Percentiles rank a stretch among this genome's conserved stretches.
These are phyloP conservation scores for Spencermartinsiella europaea DNA, from an alignment of 805 yeast species.

Conservation along the genomic window DNA sequence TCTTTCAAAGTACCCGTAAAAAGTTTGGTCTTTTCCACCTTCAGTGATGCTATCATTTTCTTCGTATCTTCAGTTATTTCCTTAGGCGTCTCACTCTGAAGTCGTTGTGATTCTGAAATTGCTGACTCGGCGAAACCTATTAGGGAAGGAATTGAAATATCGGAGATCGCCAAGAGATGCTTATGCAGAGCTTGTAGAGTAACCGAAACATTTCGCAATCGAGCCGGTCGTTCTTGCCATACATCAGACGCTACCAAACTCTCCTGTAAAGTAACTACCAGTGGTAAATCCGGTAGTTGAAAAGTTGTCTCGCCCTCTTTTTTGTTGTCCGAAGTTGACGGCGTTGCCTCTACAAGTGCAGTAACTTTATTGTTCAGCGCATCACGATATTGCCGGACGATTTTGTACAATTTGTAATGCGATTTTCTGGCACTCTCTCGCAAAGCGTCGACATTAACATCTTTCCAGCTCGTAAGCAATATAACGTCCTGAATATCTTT, in stretches of 20 bases:
- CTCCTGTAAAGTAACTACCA: neutral
- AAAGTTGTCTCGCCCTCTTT: neutral
- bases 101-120: slow-evolving; percentile 50
- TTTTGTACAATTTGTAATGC: slow-evolving; percentile 76
- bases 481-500: slow-evolving; percentile 83
- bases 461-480: slow-evolving; percentile 93
- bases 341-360: slow-evolving; percentile 45
- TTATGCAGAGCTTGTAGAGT: slow-evolving; percentile 54
- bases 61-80: slow-evolving; percentile 67
- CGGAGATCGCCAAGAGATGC: slow-evolving; percentile 36
- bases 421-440: slow-evolving; percentile 91
- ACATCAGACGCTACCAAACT: slow-evolving; percentile 20
- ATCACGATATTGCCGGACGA: slow-evolving; percentile 74
- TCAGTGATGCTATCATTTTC: slow-evolving; percentile 62
- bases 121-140: slow-evolving; percentile 52
- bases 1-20: slow-evolving; percentile 75
- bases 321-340: neutral
- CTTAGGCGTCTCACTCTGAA: slow-evolving; percentile 75
- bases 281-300: slow-evolving; percentile 37
- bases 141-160: slow-evolving; percentile 43
- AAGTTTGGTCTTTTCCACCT: slow-evolving; percentile 73
- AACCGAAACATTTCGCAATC: slow-evolving; percentile 46
- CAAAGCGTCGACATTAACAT: slow-evolving; percentile 86
- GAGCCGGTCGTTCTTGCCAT: slow-evolving; percentile 54
- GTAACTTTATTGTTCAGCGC: slow-evolving; percentile 49